These are phyloP conservation scores for Penicillium argentinense DNA, from an alignment of 495 filamentous ascomycete species.

Conservation along the genomic window DNA sequence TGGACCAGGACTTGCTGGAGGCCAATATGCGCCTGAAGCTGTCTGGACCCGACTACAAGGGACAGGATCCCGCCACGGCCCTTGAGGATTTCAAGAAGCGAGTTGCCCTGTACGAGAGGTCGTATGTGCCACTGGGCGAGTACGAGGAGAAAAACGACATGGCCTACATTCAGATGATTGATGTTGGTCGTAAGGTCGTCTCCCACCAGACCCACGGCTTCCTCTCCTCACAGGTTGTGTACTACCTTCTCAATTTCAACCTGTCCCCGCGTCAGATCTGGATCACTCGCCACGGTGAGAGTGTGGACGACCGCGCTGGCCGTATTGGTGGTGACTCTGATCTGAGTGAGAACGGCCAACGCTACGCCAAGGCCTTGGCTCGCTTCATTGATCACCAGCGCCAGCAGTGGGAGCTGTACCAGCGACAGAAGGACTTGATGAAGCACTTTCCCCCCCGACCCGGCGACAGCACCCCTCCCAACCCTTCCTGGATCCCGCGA, in stretches of 20 bases:
- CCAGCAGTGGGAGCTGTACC: constrained; percentile 71
- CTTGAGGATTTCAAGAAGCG: constrained; percentile 90
- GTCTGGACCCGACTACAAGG: constrained; percentile 94
- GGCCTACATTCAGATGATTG: constrained; percentile 96
- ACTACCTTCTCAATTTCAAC: constrained; percentile 95
- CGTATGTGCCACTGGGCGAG: constrained; percentile 86
- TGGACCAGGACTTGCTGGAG: constrained; percentile 78
- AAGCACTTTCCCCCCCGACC: constrained; percentile 77
- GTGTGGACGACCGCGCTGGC: constrained; percentile 71
- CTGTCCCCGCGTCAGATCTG: constrained; percentile 93
- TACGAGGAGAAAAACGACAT: constrained; percentile 87
- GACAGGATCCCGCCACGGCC: constrained; percentile 80
- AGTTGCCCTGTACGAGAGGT: constrained; percentile 89
- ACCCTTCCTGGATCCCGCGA: constrained; percentile 69
- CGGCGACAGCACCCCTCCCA: constrained; percentile 91
- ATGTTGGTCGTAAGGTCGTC: constrained; percentile 92
- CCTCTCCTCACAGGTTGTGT: constrained; percentile 83
- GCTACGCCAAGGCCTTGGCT: constrained; percentile 71
- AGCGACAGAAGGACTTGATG: constrained; percentile 67
- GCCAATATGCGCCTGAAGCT: constrained; percentile 98
- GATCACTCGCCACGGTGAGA: constrained; percentile 94
- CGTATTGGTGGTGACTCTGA: constrained; percentile 85
- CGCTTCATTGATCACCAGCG: constrained; percentile 75
- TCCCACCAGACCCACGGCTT: constrained; percentile 89
- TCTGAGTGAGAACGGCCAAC: constrained; percentile 70